A percentile compares a stretch with the other conserved stretches of the same genome.
phyloP scores from a whole-genome alignment of 441 rosid genomes.

The Gossypium laxum region DNA sequence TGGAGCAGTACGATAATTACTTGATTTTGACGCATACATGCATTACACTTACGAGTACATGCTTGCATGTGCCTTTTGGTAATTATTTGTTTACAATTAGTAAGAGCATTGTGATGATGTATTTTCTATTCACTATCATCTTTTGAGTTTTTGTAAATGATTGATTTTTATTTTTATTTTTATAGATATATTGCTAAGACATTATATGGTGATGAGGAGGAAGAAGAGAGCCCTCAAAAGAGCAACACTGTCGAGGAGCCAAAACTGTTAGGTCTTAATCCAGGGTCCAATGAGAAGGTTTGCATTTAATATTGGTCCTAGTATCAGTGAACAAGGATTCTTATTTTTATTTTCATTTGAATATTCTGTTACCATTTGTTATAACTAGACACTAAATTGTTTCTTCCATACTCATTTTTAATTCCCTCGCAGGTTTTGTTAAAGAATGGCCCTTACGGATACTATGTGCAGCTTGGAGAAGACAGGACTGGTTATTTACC shows the following conservation, averaged over 20 bases:
- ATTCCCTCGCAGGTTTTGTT: conserved; percentile 52
- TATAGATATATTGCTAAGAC: conserved; percentile 78
- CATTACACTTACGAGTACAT: not conserved
- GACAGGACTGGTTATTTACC: conserved; percentile 65
- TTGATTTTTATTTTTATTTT: not conserved
- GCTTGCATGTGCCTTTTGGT: not conserved
- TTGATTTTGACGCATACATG: conserved; percentile 1
- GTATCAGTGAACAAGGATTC: not conserved
- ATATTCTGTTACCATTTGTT: not conserved
- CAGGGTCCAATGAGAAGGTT: conserved; percentile 84
- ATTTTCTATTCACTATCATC: not conserved
- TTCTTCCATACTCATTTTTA: not conserved
- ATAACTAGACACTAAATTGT: not conserved
- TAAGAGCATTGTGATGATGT: not conserved
- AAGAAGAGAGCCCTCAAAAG: conserved; percentile 39
- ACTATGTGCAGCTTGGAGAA: conserved; percentile 88
- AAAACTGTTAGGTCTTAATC: conserved; percentile 71
- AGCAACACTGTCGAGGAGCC: conserved; percentile 52
- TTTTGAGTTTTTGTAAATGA: conserved; percentile 14
- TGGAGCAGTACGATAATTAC: conserved; percentile 13
- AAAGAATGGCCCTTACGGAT: conserved; percentile 90
- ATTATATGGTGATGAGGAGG: conserved; percentile 65
- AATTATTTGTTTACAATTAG: not conserved
- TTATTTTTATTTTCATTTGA: not conserved
- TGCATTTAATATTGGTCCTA: conserved; percentile 17